Evolutionary conservation across 106 monocot species (phyloP).

Genomic region (Dendrobium nobile): DNA sequence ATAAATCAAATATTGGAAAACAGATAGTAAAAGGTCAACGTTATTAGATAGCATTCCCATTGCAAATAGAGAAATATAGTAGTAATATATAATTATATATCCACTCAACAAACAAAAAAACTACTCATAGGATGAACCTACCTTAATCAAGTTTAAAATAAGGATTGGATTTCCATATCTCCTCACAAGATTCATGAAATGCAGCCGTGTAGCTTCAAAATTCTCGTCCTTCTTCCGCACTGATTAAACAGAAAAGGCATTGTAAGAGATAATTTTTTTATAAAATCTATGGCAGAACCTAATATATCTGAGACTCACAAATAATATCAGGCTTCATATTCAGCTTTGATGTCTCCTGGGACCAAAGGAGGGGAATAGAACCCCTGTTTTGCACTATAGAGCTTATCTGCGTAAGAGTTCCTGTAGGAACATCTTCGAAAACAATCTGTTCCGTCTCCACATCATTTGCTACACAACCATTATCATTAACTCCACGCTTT

Average conservation of each 20-base stretch:
- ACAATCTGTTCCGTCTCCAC: constrained; percentile 98
- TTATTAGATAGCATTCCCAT: too few relatives aligned
- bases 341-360: constrained; percentile 80
- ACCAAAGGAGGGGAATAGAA: constrained; percentile 95
- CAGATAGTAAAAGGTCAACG: neutral
- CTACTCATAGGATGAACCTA: constrained; percentile 1
- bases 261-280: neutral
- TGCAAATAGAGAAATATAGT: too few relatives aligned
- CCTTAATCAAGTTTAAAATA: constrained; percentile 85
- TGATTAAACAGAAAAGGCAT: constrained; percentile 27
- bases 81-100: too few relatives aligned
- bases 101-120: neutral
- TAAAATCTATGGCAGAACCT: too few relatives aligned
- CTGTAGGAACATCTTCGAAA: constrained; percentile 47
- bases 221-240: constrained; percentile 69
- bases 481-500: constrained; percentile 89
- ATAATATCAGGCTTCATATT: constrained; percentile 94
- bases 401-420: constrained; percentile 55
- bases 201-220: constrained; percentile 87
- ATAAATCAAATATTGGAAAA: neutral
- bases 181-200: constrained; percentile 81
- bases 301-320: constrained; percentile 39
- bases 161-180: constrained; percentile 85
- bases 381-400: constrained; percentile 95
- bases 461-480: constrained; percentile 93